Conservation (phyloP, 768 basidiomycete genomes). For the Collybia mongolica region DNA sequence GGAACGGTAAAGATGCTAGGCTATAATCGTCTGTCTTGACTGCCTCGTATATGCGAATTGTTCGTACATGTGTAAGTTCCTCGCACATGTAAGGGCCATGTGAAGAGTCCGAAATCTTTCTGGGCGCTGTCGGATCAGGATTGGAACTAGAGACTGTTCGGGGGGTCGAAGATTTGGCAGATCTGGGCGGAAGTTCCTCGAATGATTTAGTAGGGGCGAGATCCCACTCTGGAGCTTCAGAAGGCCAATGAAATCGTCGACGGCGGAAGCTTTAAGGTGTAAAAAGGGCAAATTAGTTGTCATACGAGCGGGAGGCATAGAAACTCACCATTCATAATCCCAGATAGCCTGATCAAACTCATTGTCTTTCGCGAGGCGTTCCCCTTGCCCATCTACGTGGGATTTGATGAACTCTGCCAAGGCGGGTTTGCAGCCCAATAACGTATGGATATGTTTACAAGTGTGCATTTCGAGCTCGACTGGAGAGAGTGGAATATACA, state of each 20-base stretch:
- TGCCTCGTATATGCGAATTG: conserved; percentile 51
- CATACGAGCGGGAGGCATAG: conserved; percentile 1
- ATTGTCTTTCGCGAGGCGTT: conserved; percentile 28
- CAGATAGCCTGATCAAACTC: conserved; percentile 44
- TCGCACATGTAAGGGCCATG: conserved; percentile 21
- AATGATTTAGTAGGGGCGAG: conserved; percentile 16
- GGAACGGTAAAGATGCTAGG: conserved; percentile 16
- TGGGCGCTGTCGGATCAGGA: conserved; percentile 11
- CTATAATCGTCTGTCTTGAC: conserved; percentile 32
- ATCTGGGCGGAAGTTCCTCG: conserved; percentile 10
- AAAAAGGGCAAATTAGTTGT: conserved; percentile 9
- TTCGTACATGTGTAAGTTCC: conserved; percentile 49
- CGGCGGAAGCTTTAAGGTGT: conserved; percentile 57
- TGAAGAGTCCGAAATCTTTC: conserved; percentile 17
- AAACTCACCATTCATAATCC: conserved; percentile 57
- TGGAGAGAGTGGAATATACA: conserved; percentile 57
- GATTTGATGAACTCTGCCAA: conserved; percentile 46
- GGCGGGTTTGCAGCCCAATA: conserved; percentile 62
- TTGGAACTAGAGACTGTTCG: conserved; percentile 10
- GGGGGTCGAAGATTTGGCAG: conserved; percentile 16
- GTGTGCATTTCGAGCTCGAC: conserved; percentile 72
- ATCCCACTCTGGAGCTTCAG: conserved; percentile 35
- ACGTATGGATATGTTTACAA: conserved; percentile 64
- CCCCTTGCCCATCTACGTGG: conserved; percentile 36
- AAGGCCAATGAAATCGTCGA: conserved; percentile 68